phyloP scores from a whole-genome alignment of 495 filamentous ascomycete genomes.

The Penicillium subrubescens region DNA sequence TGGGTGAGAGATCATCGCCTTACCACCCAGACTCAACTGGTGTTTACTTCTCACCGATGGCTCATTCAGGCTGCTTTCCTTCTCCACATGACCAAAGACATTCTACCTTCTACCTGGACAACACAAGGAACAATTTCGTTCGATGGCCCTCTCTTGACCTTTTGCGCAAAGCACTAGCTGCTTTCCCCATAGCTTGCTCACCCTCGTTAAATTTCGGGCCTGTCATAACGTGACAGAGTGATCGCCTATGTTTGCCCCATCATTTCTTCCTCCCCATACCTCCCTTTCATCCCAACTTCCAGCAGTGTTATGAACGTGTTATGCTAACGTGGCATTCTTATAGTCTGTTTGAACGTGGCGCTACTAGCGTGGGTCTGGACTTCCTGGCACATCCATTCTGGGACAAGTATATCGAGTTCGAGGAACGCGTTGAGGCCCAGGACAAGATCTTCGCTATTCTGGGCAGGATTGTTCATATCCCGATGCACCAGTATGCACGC shows the following conservation, averaged over 20 bases:
- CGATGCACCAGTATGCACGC: slow-evolving; percentile 94
- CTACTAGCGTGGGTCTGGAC: slow-evolving; percentile 82
- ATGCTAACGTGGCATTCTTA: slow-evolving; percentile 35
- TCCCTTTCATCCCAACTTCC: slow-evolving; percentile 30
- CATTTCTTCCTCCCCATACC: slow-evolving; percentile 33
- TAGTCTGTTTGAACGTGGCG: slow-evolving; percentile 93
- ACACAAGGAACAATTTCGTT: slow-evolving; percentile 30
- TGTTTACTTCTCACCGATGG: slow-evolving; percentile 60
- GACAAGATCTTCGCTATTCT: slow-evolving; percentile 88
- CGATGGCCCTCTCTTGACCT: slow-evolving; percentile 34
- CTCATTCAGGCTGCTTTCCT: slow-evolving; percentile 55
- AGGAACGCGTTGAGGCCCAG: slow-evolving; percentile 82
- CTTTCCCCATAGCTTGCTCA: slow-evolving; percentile 34
- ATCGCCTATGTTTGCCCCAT: slow-evolving; percentile 57
- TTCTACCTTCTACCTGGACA: slow-evolving; percentile 34
- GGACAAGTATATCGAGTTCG: slow-evolving; percentile 98
- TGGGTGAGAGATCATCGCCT: slow-evolving; percentile 57
- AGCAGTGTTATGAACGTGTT: slow-evolving; percentile 3
- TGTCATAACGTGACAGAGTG: slow-evolving; percentile 38
- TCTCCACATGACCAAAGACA: slow-evolving; percentile 35
- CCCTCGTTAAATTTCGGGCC: slow-evolving; percentile 44
- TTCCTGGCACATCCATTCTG: slow-evolving; percentile 96
- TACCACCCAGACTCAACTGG: slow-evolving; percentile 43
- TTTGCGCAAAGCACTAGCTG: slow-evolving; percentile 39
- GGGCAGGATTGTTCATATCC: slow-evolving; percentile 84